phyloP scores from a whole-genome alignment of 1,139 yeast species.

The Protomyces arabidopsidicola region DNA sequence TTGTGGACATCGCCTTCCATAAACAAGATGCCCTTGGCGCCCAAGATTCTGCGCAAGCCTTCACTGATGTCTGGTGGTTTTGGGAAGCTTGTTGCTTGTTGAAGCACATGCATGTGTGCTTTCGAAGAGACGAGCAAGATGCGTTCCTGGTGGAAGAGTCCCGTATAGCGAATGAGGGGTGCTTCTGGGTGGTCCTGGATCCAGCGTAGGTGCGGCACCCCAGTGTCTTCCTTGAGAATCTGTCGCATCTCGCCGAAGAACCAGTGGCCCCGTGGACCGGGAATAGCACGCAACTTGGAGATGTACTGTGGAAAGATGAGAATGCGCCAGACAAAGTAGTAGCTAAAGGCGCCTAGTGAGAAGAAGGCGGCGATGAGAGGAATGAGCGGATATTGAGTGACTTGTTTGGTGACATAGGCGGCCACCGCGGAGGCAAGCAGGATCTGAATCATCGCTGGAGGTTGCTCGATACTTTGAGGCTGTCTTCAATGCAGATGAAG shows the following conservation, averaged over 20 bases:
- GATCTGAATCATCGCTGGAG: background rate
- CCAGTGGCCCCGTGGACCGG: conserved; percentile 30
- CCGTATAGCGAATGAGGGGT: conserved; percentile 29
- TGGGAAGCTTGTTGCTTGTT: conserved; percentile 29
- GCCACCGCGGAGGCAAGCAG: background rate
- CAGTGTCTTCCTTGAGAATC: conserved; percentile 13
- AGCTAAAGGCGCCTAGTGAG: background rate
- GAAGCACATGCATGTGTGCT: conserved; percentile 29
- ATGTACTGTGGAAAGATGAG: conserved; percentile 28
- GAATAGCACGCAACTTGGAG: conserved; percentile 29
- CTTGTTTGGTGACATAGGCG: background rate
- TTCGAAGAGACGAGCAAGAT: conserved; percentile 19
- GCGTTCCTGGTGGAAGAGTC: conserved; percentile 28
- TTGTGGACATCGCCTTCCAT: conserved; percentile 32
- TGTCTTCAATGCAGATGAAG: too few species aligned
- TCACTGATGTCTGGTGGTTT: conserved; percentile 25
- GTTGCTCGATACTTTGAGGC: too few species aligned
- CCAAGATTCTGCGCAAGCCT: conserved; percentile 24
- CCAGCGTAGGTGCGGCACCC: conserved; percentile 29
- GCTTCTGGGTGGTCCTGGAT: conserved; percentile 21
- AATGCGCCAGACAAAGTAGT: conserved; percentile 23
- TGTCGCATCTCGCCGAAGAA: conserved; percentile 29
- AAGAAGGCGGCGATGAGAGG: background rate
- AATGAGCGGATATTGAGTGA: conserved; percentile 12
- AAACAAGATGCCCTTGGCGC: conserved; percentile 31